Base-by-base conservation (phyloP, 306 rosid genomes). In the Castanea sativa region DNA sequence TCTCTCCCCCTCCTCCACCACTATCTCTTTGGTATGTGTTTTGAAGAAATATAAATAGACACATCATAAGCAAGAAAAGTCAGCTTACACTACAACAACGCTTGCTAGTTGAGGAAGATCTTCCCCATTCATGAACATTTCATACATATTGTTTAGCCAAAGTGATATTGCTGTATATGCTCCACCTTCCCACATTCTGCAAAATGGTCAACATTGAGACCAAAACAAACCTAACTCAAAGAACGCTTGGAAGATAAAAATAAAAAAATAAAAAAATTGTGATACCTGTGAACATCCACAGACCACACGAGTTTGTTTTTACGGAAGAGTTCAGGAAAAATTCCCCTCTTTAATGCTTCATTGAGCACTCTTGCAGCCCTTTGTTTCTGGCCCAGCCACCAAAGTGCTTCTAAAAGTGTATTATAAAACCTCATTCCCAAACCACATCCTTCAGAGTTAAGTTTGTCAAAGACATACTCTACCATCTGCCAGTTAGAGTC, bases 401-500 rank as follows among this genome's bases (percentile, higher is more conserved):
- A 96, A 82, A 91, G 98, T 82, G 98, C 98, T 82, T 93, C 99
- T 63, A 93, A 83, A 76, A 93, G 92, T 30, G 96, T 86, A 76
- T 93, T 96, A 83, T 93, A 91, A 87, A 93, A 92, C 79, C 87
- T 89, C 89, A 93, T 85, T 81, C 93, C 97, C 79, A 93, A 79
- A 69, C 91, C 94, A 77, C 94, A 89, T 71, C 98, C 97, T 86
- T 93, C 93, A 58, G 94, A 86, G 69, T 86, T 93, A 82, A 96
- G 90, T 86, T 89, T 96, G 88, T 96, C 99, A 83, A 96, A 96
- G 81, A 96, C 83, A 84, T 93, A 96, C 82, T 93, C 97, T 60
- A 96, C 97, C 91, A 96, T 96, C 91, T 91, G 98, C 99, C 98
- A 96, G 81, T 96, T 96, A 71, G 93, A 87, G 51, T 89, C 98